A percentile compares a stretch with the other conserved stretches of the same genome.
Evolutionary conservation across 495 filamentous ascomycete genomes (phyloP).

Genomic region (Neurospora intermedia): DNA sequence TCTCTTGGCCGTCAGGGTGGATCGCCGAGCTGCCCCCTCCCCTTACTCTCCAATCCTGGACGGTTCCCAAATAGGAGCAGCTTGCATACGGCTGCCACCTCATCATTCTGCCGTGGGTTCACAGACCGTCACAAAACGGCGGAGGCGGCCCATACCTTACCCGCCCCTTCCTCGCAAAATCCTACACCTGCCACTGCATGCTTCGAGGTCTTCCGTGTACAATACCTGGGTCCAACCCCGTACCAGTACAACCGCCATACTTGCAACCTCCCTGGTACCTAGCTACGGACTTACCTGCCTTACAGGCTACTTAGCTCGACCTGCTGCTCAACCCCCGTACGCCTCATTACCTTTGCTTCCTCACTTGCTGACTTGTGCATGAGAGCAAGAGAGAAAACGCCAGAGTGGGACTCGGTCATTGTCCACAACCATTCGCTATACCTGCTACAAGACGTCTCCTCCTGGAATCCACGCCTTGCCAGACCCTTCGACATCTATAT

Average conservation of each 20-base stretch:
- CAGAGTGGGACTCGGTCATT: conserved; percentile 14
- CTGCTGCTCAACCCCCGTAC: neutral
- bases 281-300: conserved; percentile 5
- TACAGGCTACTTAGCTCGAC: conserved; percentile 4
- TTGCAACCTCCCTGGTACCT: conserved; percentile 4
- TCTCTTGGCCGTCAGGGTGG: conserved; percentile 6
- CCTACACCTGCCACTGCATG: neutral
- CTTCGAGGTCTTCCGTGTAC: conserved; percentile 1
- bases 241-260: conserved; percentile 25
- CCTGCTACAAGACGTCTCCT: conserved; percentile 9
- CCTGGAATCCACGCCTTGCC: conserved; percentile 5
- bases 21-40: conserved; percentile 11
- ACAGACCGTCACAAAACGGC: conserved; percentile 22
- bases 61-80: conserved; percentile 19
- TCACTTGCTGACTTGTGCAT: conserved; percentile 19
- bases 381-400: neutral
- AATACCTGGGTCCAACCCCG: conserved; percentile 21
- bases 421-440: conserved; percentile 11
- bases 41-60: conserved; percentile 9
- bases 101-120: conserved; percentile 26
- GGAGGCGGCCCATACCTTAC: conserved; percentile 12
- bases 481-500: conserved; percentile 10
- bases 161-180: conserved; percentile 19
- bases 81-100: conserved; percentile 28
- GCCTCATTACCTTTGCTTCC: neutral